phyloP scores from a whole-genome alignment of 768 basidiomycete genomes.

The Mycena maculata region DNA sequence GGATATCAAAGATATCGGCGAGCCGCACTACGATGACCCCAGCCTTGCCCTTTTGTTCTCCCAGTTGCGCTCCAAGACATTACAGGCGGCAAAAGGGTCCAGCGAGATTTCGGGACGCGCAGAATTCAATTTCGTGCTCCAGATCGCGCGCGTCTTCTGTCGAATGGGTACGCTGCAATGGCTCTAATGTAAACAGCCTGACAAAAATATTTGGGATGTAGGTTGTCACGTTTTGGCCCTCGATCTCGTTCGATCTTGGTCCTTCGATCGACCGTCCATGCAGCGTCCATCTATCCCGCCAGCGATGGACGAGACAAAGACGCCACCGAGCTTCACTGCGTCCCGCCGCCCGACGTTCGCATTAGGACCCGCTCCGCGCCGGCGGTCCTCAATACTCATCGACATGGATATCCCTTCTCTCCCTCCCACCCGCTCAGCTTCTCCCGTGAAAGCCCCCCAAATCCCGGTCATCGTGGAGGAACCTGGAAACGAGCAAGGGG shows the following conservation, averaged over 20 bases:
- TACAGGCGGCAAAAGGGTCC: constrained; percentile 94
- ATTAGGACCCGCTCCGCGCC: constrained; percentile 64
- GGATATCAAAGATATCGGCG: constrained; percentile 75
- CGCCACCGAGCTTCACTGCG: constrained; percentile 57
- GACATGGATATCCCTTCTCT: constrained; percentile 85
- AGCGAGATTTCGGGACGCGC: constrained; percentile 88
- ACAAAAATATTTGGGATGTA: constrained; percentile 44
- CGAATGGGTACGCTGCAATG: constrained; percentile 82
- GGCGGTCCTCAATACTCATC: constrained; percentile 83
- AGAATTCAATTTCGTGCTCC: constrained; percentile 96
- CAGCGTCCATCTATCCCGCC: constrained; percentile 16
- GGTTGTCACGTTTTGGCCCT: constrained; percentile 95
- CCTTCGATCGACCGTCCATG: constrained; percentile 82
- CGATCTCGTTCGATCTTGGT: constrained; percentile 91
- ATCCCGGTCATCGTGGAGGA: constrained; percentile 43
- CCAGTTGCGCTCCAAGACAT: constrained; percentile 87
- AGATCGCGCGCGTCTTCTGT: constrained; percentile 93
- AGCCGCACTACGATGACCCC: constrained; percentile 94
- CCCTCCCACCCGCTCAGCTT: constrained; percentile 66
- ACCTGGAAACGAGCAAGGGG: constrained; percentile 63
- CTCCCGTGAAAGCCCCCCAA: constrained; percentile 51
- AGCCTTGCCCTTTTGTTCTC: constrained; percentile 91
- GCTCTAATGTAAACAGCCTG: not conserved
- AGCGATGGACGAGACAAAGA: constrained; percentile 30
- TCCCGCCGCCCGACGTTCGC: constrained; percentile 60